Conservation (phyloP, 2,329 filamentous ascomycete genomes). For the Xylaria hypoxylon region DNA sequence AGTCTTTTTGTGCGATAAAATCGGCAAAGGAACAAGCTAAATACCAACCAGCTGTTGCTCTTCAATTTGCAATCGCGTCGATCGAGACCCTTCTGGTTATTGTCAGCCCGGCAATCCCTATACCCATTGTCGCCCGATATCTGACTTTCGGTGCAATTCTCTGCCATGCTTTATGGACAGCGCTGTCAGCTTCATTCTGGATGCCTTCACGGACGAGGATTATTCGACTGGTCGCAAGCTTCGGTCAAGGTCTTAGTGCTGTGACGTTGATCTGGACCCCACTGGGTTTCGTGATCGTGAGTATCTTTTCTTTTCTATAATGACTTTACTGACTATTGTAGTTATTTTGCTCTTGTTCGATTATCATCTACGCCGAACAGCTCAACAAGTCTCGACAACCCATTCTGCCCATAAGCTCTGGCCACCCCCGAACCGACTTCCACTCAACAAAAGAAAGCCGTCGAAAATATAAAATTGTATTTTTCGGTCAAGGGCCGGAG, state of each 20-base stretch:
- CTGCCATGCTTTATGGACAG: constrained; percentile 29
- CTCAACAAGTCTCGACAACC: constrained; percentile 11
- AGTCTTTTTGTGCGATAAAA: constrained; percentile 24
- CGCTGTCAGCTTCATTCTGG: constrained; percentile 19
- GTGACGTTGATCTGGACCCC: constrained; percentile 20
- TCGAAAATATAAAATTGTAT: constrained; percentile 24
- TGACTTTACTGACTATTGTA: neutral
- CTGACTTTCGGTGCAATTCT: constrained; percentile 18
- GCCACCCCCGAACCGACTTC: neutral
- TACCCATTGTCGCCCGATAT: neutral
- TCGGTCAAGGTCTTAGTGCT: constrained; percentile 19
- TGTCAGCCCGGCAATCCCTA: constrained; percentile 10
- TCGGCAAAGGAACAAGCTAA: neutral
- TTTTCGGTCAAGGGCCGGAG: constrained; percentile 20
- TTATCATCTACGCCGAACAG: constrained; percentile 14
- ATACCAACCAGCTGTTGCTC: neutral
- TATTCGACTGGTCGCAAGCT: constrained; percentile 17
- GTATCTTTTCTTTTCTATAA: neutral
- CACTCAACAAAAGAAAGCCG: neutral
- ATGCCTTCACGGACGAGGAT: neutral
- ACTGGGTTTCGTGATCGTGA: constrained; percentile 25
- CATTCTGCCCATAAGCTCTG: constrained; percentile 7
- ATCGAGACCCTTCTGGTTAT: constrained; percentile 12
- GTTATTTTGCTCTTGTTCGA: constrained; percentile 24
- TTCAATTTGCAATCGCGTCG: neutral